Evolutionary conservation across 805 yeast species (phyloP).

Genomic region (Saturnispora serradocipensis): DNA sequence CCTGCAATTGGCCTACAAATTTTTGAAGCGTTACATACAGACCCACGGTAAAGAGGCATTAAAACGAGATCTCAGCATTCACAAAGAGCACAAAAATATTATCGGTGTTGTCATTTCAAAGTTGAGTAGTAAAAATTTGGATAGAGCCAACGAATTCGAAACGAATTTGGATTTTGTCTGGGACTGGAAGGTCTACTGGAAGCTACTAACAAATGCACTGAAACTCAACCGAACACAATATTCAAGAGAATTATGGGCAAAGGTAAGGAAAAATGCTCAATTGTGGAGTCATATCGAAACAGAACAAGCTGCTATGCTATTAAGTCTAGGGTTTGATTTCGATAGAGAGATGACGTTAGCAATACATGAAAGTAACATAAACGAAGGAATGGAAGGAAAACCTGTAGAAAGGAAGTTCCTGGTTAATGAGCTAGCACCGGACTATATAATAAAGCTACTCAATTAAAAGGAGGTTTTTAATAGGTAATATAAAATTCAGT

Average conservation of each 20-base stretch:
- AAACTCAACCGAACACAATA: background rate
- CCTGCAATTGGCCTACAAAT: conserved; percentile 2
- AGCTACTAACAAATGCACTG: background rate
- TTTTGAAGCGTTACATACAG: conserved; percentile 1
- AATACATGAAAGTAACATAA: background rate
- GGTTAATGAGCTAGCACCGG: conserved; percentile 1
- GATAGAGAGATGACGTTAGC: background rate
- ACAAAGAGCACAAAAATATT: background rate
- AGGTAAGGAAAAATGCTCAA: background rate
- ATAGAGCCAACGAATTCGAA: background rate
- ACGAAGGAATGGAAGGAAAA: background rate
- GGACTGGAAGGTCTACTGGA: conserved; percentile 5
- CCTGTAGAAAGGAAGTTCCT: background rate
- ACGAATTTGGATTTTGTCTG: background rate
- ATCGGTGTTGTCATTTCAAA: background rate
- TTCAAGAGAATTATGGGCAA: conserved; percentile 1
- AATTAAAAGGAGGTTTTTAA: background rate
- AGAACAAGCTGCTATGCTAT: background rate
- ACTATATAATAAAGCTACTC: background rate
- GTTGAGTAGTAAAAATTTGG: background rate
- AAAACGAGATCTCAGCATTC: background rate
- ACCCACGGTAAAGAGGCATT: background rate
- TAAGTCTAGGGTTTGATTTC: conserved; percentile 2
- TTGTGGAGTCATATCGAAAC: conserved; percentile 1
- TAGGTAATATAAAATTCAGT: background rate